Evolutionary conservation across 2,329 filamentous ascomycete genomes (phyloP), one percentile per base, ranked within the genome.

Genomic region (Scleromitrula shiraiana): DNA sequence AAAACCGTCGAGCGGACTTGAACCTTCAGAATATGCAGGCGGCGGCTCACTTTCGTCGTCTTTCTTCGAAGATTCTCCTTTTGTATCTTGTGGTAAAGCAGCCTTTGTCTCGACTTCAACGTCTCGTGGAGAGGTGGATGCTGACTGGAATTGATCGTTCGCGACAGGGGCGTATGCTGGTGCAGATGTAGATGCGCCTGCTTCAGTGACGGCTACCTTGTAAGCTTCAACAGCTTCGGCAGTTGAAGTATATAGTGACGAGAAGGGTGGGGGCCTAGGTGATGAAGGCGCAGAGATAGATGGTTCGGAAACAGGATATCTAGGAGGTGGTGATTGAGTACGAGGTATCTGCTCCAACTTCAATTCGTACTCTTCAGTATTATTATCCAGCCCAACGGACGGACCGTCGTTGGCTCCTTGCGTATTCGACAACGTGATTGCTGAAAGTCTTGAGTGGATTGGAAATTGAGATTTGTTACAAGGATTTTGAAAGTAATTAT

Each of bases 1-100:
- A 65, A 98, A 98, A 50, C 88, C 88, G 52, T 85, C 78, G 66
- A 98, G 81, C 54, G 93, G 93, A 72, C 88, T 96, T 53, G 82
- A 85, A 61, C 91, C 90, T 79, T 97, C 91, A 58, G 87, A 89
- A 68, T 98, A 98, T 49, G 93, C 91, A 50, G 93, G 93, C 52
- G 93, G 93, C 50, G 91, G 91, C 72, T 97, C 93, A 69, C 80
- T 78, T 70, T 97, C 91, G 65, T 83, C 78, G 65, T 77, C 79
- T 66, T 93, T 93, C 59, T 80, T 80, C 50, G 82, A 82, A 30
- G 82, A 78, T 59, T 84, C 77, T 62, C 79, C 78, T 69, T 95
- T 95, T 57, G 77, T 84, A 67, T 95, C 89, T 59, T 72, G 75
- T n/a, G 87, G 84, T 62, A 94, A 81, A 43, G 83, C 86, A 60